Base-by-base conservation (phyloP, 768 basidiomycete genomes). In the Mycena crocata region DNA sequence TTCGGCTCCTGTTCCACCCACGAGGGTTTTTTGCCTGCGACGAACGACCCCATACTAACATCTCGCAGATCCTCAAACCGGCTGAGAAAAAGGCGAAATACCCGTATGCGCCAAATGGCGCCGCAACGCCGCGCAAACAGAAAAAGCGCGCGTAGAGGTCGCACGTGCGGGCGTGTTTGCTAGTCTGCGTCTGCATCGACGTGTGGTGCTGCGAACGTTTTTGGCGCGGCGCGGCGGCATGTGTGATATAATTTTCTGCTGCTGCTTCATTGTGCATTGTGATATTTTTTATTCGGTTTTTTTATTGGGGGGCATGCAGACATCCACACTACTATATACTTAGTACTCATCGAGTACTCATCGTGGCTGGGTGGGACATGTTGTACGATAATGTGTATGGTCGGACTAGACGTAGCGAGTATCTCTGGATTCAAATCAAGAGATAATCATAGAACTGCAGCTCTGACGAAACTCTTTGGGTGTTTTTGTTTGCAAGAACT, bases 1-100 rank as follows among this genome's bases (percentile, higher is more conserved):
- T 14, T 10, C 21, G 21, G 30, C 19, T 44, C 40, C 14, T 62
- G 56, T 51, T 23, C 23, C 19, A n/a, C 4, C 37, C 34, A 40
- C 7, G 12, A 14, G 10, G 26, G 39, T 45, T n/a, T n/a, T n/a
- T n/a, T n/a, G n/a, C n/a, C n/a, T n/a, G n/a, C n/a, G n/a, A n/a
- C n/a, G n/a, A n/a, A n/a, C n/a, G n/a, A n/a, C n/a, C n/a, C n/a
- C n/a, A n/a, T n/a, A n/a, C n/a, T 62, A 7, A 54, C 57, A 61
- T 34, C 35, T 37, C 45, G 14, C 75, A 98, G 96, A 99, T 99
- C 70, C 85, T 99, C 74, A 99, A 99, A 82, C 97, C 97, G 35
- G 97, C 97, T 23, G 97, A 99, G 86, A 99, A 99, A 89, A 98
- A 98, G 81, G 89, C 93, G 61, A 97, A 96, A 80, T 93, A 94